phyloP scores from a whole-genome alignment of 805 yeast genomes.

The Jamesozyma rosinii region DNA sequence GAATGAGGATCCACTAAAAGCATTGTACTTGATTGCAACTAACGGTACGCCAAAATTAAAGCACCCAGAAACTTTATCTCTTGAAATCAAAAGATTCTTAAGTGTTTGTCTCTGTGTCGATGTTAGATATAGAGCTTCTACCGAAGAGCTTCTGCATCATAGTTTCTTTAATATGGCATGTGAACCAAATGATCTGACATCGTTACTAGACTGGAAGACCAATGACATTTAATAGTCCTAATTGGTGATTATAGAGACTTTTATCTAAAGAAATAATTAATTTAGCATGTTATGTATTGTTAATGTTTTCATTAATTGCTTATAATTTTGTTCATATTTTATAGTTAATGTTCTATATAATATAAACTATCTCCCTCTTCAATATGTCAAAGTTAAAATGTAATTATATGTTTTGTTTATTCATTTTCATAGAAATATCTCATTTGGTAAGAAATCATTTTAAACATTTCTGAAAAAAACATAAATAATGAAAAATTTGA shows the following conservation, averaged over 20 bases:
- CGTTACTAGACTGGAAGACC: constrained; percentile 45
- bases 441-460: no score
- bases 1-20: constrained; percentile 92
- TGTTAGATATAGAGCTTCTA: constrained; percentile 80
- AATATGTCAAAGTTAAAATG: no score
- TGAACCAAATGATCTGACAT: constrained; percentile 47
- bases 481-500: no score
- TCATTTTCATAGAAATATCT: no score
- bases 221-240: neutral
- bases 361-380: no score
- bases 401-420: no score
- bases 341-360: no score
- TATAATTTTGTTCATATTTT: no score
- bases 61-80: constrained; percentile 73
- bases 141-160: constrained; percentile 78
- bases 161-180: constrained; percentile 60
- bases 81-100: constrained; percentile 74
- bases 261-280: neutral
- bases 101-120: constrained; percentile 91
- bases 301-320: neutral
- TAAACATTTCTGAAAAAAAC: no score
- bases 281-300: neutral
- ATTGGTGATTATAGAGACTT: neutral
- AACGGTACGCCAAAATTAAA: constrained; percentile 94
- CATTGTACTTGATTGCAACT: constrained; percentile 87